Conservation (phyloP, 306 rosid genomes). For the Glycine tomentella region DNA sequence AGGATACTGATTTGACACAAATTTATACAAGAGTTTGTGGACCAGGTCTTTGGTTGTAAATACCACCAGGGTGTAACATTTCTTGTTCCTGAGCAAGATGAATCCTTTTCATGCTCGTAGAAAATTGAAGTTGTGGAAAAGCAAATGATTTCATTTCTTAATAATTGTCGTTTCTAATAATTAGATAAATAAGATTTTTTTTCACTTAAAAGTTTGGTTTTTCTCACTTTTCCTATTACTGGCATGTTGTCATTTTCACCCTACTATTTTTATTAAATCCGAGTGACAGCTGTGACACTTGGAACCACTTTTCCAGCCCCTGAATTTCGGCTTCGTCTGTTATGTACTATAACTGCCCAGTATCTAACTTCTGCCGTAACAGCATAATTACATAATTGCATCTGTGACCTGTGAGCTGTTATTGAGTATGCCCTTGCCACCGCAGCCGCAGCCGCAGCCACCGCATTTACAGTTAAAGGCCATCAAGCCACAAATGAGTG, state of each 20-base stretch:
- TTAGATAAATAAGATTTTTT: too few species aligned
- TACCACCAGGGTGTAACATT: slow-evolving; percentile 31
- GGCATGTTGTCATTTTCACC: slow-evolving; percentile 25
- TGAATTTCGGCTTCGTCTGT: slow-evolving; percentile 22
- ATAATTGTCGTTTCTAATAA: too few species aligned
- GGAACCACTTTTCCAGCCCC: too few species aligned
- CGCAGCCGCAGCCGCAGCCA: slow-evolving; percentile 14
- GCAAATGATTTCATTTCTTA: slow-evolving; percentile 18
- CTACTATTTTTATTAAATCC: neutral
- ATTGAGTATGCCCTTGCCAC: neutral
- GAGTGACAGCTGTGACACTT: slow-evolving; percentile 49
- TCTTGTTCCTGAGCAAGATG: slow-evolving; percentile 36
- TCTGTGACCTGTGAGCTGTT: slow-evolving; percentile 43
- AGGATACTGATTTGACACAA: slow-evolving; percentile 26
- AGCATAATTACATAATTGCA: slow-evolving; percentile 25
- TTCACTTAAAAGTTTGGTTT: neutral
- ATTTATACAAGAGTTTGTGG: slow-evolving; percentile 8
- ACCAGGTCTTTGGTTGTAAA: slow-evolving; percentile 30
- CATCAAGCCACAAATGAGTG: slow-evolving; percentile 19
- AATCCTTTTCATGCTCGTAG: slow-evolving; percentile 44
- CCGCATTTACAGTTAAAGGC: slow-evolving; percentile 52
- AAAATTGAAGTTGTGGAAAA: slow-evolving; percentile 44
- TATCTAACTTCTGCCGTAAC: slow-evolving; percentile 10
- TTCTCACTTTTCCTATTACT: neutral
- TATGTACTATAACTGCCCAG: neutral